Evolutionary conservation across 352 stramenopile genomes (phyloP).

Genomic region (Lagenidium giganteum): DNA sequence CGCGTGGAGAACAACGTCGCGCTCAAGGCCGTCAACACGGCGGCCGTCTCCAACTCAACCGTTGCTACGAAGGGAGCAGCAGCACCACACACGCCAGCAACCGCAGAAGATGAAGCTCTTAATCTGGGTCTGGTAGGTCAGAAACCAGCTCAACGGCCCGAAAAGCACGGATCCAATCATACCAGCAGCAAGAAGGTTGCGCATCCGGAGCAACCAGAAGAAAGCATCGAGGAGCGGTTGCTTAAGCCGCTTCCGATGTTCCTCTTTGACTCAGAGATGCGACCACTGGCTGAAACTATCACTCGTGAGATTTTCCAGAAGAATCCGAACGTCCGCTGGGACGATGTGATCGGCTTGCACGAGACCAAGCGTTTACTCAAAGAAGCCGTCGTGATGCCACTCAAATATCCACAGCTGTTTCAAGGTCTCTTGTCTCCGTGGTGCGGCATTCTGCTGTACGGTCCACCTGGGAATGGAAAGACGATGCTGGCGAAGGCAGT

Average conservation of each 20-base stretch:
- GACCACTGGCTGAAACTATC: slow-evolving; percentile 84
- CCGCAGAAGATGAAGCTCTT: slow-evolving; percentile 40
- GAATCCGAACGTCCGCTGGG: slow-evolving; percentile 87
- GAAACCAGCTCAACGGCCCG: slow-evolving; percentile 40
- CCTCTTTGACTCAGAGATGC: slow-evolving; percentile 80
- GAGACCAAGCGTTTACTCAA: slow-evolving; percentile 93
- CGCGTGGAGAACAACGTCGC: slow-evolving; percentile 78
- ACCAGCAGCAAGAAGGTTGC: slow-evolving; percentile 23
- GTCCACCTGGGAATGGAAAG: slow-evolving; percentile 80
- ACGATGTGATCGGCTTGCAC: slow-evolving; percentile 82
- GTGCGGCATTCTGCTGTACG: slow-evolving; percentile 90
- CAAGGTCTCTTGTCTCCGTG: slow-evolving; percentile 85
- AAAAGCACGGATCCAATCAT: slow-evolving; percentile 10
- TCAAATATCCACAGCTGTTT: slow-evolving; percentile 95
- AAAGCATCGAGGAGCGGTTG: slow-evolving; percentile 62
- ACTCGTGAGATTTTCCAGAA: slow-evolving; percentile 91
- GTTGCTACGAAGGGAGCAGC: background rate
- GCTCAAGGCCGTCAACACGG: slow-evolving; percentile 46
- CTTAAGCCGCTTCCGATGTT: slow-evolving; percentile 88
- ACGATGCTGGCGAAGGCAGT: slow-evolving; percentile 87
- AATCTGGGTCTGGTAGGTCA: slow-evolving; percentile 62
- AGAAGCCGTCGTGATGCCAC: slow-evolving; percentile 93
- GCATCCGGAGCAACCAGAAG: slow-evolving; percentile 28
- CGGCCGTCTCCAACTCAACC: slow-evolving; percentile 11
- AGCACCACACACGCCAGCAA: no score